Evolutionary conservation across 331 rosid genomes (phyloP).

Genomic region (Pyrus hybrid): DNA sequence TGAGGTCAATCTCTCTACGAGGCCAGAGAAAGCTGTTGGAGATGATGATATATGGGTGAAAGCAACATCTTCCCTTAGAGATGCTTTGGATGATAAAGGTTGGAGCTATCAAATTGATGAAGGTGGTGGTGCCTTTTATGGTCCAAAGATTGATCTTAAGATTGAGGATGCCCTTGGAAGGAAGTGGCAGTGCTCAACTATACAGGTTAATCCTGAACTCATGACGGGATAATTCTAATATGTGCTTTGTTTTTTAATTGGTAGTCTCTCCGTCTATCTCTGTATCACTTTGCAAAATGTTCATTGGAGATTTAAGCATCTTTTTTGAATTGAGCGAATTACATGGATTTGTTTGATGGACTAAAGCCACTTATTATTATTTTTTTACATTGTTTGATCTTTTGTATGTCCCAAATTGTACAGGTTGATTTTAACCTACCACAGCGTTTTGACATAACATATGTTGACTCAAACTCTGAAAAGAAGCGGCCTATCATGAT

Average conservation of each 20-base stretch:
- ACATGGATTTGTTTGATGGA: neutral
- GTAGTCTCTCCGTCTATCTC: neutral
- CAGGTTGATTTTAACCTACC: constrained; percentile 98
- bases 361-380: neutral
- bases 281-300: neutral
- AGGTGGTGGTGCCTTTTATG: no score
- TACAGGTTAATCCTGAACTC: constrained; percentile 56
- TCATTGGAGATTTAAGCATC: neutral
- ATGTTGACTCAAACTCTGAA: no score
- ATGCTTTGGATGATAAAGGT: constrained; percentile 87
- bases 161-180: constrained; percentile 99
- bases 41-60: constrained; percentile 77
- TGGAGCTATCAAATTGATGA: constrained; percentile 88
- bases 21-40: constrained; percentile 89
- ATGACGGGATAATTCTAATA: neutral
- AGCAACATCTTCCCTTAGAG: constrained; percentile 76
- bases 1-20: constrained; percentile 87
- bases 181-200: constrained; percentile 99
- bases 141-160: constrained; percentile 96
- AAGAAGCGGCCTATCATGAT: no score
- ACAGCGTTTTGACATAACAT: constrained; percentile 81
- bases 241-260: neutral
- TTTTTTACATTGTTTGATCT: neutral
- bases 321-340: constrained; percentile 3
- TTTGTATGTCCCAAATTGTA: neutral